phyloP scores from a whole-genome alignment of 306 rosid genomes.

The Crataegus laevigata region DNA sequence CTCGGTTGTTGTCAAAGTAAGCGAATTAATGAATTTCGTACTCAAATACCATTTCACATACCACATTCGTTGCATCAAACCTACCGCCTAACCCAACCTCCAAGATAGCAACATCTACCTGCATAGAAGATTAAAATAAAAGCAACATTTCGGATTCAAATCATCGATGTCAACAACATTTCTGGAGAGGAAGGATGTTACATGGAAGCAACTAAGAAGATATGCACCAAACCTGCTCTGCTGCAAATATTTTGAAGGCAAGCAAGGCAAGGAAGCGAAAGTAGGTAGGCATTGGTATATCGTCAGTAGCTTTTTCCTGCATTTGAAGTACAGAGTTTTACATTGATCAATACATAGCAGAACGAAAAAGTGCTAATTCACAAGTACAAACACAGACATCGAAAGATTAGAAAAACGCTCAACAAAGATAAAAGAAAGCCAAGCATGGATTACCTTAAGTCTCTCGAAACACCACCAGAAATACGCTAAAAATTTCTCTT shows the following conservation, averaged over 20 bases:
- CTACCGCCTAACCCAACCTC: conserved; percentile 94
- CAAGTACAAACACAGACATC: neutral
- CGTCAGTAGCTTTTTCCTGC: conserved; percentile 56
- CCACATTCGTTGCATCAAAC: conserved; percentile 91
- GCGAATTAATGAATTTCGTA: neutral
- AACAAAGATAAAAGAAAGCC: neutral
- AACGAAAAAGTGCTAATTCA: neutral
- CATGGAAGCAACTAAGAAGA: neutral
- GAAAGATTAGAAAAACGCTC: neutral
- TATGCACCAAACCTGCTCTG: conserved; percentile 58
- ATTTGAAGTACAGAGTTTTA: neutral
- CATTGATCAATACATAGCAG: neutral
- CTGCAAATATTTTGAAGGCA: conserved; percentile 88
- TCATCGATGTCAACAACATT: neutral
- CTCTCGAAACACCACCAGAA: conserved; percentile 94
- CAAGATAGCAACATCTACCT: conserved; percentile 81
- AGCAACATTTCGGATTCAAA: neutral
- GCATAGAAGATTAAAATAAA: conserved; percentile 18
- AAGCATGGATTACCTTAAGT: conserved; percentile 41
- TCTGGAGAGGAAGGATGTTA: neutral
- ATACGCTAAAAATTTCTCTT: conserved; percentile 72
- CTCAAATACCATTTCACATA: conserved; percentile 20
- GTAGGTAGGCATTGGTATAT: conserved; percentile 77
- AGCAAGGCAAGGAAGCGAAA: conserved; percentile 90
- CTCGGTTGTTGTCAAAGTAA: neutral